Conservation (phyloP, 345 rosid genomes). For the Orychophragmus violaceus region DNA sequence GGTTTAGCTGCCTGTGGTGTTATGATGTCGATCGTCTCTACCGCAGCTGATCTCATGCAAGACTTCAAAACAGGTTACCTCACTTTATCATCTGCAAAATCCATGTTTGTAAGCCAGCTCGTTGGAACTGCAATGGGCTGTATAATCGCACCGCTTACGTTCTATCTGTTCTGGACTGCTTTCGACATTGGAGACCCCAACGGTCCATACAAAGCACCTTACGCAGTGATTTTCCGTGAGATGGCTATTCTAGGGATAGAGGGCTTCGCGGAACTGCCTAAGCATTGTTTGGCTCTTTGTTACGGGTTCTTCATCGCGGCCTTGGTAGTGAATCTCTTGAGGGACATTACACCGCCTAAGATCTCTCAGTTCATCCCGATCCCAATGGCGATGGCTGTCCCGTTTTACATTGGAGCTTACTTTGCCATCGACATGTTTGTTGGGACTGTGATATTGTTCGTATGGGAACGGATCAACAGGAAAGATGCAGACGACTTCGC, state of each 20-base stretch:
- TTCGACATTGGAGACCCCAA: slow-evolving; percentile 80
- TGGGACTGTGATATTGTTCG: slow-evolving; percentile 61
- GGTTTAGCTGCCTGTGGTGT: slow-evolving; percentile 84
- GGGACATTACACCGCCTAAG: slow-evolving; percentile 59
- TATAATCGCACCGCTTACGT: slow-evolving; percentile 79
- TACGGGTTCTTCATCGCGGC: slow-evolving; percentile 66
- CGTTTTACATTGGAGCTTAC: slow-evolving; percentile 86
- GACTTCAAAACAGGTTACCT: slow-evolving; percentile 91
- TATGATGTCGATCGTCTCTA: slow-evolving; percentile 92
- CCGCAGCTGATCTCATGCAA: slow-evolving; percentile 96
- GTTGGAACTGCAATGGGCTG: slow-evolving; percentile 92
- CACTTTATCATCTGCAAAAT: slow-evolving; percentile 81
- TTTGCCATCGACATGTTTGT: slow-evolving; percentile 89
- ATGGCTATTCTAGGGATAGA: slow-evolving; percentile 80
- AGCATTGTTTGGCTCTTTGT: slow-evolving; percentile 71
- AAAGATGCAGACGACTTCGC: slow-evolving; percentile 72
- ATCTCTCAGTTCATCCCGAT: slow-evolving; percentile 75
- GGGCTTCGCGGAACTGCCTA: slow-evolving; percentile 77
- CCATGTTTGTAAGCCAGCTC: slow-evolving; percentile 86
- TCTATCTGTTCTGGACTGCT: slow-evolving; percentile 84
- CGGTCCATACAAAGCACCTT: slow-evolving; percentile 86
- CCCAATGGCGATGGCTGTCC: slow-evolving; percentile 93
- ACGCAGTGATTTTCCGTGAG: slow-evolving; percentile 79
- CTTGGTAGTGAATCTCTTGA: slow-evolving; percentile 52
- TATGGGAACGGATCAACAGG: slow-evolving; percentile 64